Conservation (phyloP, 352 stramenopile genomes). For the Blastocystis sp. region DNA sequence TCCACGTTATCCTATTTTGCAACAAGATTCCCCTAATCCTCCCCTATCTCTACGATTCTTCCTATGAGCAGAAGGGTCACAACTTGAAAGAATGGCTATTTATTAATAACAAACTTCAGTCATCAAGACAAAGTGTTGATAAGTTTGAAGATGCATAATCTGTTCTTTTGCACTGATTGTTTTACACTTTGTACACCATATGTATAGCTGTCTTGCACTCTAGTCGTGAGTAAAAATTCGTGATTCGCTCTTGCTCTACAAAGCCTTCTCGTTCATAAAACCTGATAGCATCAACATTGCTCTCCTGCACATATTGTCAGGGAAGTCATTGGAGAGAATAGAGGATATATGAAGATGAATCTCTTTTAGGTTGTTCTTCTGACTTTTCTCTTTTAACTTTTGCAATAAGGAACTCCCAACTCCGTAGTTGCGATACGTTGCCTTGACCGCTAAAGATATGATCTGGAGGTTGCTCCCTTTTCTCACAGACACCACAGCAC, state of each 20-base stretch:
- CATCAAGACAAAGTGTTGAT: slow-evolving; percentile 27
- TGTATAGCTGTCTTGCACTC: neutral
- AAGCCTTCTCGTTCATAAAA: slow-evolving; percentile 11
- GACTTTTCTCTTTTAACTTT: neutral
- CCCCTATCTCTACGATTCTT: slow-evolving; percentile 39
- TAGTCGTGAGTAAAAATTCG: neutral
- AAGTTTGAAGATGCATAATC: slow-evolving; percentile 38
- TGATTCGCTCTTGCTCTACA: neutral
- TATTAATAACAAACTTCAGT: slow-evolving; percentile 57
- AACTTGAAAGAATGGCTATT: slow-evolving; percentile 46
- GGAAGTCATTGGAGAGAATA: neutral
- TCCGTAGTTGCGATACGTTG: slow-evolving; percentile 4
- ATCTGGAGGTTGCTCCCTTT: neutral
- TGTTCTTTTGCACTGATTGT: neutral
- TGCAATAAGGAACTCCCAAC: neutral
- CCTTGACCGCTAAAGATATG: slow-evolving; percentile 30
- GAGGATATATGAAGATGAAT: slow-evolving; percentile 24
- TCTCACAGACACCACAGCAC: neutral
- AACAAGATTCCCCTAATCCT: slow-evolving; percentile 54
- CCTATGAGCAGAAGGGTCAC: slow-evolving; percentile 27
- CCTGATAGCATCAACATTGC: neutral
- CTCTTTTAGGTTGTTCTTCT: neutral
- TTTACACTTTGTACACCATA: neutral
- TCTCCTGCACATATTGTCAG: slow-evolving; percentile 2
- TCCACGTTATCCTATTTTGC: slow-evolving; percentile 55